Base-by-base conservation (phyloP, 1,284 basidiomycete species). In the Mycosarcoma maydis region DNA sequence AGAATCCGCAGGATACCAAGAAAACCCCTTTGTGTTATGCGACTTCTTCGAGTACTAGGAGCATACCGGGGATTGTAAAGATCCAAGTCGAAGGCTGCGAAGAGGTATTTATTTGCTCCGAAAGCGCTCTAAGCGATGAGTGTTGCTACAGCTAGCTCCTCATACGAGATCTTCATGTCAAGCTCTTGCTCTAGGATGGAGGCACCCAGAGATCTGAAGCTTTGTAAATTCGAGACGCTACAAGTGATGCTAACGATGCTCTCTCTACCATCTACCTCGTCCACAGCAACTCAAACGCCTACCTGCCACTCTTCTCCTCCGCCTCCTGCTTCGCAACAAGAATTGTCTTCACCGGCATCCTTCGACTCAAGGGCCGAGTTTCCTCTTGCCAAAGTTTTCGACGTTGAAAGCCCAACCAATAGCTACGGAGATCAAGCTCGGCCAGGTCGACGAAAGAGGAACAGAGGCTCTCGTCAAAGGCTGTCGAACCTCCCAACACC, bases 221-320 rank as follows among this genome's bases (percentile, higher is more conserved):
- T 27, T 3, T 11, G 26, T 1, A 41, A 49, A 14, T 27, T 50
- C 30, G 54, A 57, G 20, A 33, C 34, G 17, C 22, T 43, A 0
- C 23, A 39, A 9, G n/a, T 58, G 4, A 24, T 48, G 24, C 55
- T 58, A 5, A 51, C 55, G 7, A 13, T 51, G 9, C 48, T 58
- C 14, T 45, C 55, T 19, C 43, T 58, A 2, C 36, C 42, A 7
- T 19, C 37, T 4, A 16, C 16, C 16, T 38, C 42, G 6, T 16
- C 22, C 8, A 7, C n/a, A 2, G 17, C 7, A 19, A 8, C 17
- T 13, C 19, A n/a, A n/a, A n/a, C n/a, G n/a, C 3, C n/a, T 37
- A n/a, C 13, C 14, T 9, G 17, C 36, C 13, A 24, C 14, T 19
- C 50, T 11, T 14, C 32, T 6, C 36, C 51, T 8, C 37, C 23